A percentile compares a stretch with the other conserved stretches of the same genome.
Evolutionary conservation across 345 rosid genomes (phyloP).

Genomic region (Geranium brycei): DNA sequence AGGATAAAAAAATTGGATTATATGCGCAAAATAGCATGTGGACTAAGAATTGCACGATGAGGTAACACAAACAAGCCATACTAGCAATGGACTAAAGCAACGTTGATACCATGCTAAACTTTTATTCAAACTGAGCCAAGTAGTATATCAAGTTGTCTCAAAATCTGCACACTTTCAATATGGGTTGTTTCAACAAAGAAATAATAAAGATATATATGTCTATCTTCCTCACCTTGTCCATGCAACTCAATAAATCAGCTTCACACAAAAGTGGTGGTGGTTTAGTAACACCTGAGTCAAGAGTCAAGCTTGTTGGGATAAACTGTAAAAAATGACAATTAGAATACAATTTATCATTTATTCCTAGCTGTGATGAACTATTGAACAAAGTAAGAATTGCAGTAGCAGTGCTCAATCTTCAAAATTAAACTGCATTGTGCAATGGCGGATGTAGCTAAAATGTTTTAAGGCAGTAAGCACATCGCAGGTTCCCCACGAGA

Average conservation of each 20-base stretch:
- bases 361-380: slow-evolving; percentile 7
- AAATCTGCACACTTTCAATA: neutral
- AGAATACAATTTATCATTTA: slow-evolving; percentile 4
- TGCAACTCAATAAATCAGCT: slow-evolving; percentile 83
- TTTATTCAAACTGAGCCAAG: neutral
- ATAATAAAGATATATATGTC: neutral
- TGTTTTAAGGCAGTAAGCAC: neutral
- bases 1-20: no score
- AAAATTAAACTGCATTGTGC: neutral
- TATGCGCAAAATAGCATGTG: no score
- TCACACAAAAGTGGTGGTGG: slow-evolving; percentile 90
- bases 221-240: slow-evolving; percentile 73
- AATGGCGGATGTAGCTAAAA: neutral
- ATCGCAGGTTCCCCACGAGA: neutral
- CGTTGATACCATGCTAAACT: no score
- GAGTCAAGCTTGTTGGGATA: slow-evolving; percentile 63
- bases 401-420: neutral
- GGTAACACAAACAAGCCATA: no score
- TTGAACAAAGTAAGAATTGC: neutral
- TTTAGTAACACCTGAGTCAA: slow-evolving; percentile 85
- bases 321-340: slow-evolving; percentile 44
- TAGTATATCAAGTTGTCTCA: neutral
- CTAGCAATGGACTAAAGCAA: no score
- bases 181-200: neutral
- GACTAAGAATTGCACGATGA: no score